Evolutionary conservation across 495 filamentous ascomycete species (phyloP).

Genomic region (Tuber borchii): DNA sequence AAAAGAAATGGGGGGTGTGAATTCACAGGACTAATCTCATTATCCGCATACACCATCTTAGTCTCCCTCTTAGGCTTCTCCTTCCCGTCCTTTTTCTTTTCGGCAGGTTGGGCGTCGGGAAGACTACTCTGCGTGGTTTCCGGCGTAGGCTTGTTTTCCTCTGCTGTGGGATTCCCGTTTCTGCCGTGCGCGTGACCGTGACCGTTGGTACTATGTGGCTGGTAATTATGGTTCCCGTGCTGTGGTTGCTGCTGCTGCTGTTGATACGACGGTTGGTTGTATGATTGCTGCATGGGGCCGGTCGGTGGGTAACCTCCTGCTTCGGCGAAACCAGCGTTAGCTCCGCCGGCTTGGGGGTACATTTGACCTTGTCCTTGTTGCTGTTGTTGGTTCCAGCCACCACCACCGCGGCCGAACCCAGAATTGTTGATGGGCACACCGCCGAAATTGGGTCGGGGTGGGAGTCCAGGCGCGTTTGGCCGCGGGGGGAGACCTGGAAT

Average conservation of each 20-base stretch:
- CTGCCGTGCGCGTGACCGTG: background rate
- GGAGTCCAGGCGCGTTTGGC: constrained; percentile 40
- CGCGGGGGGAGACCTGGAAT: constrained; percentile 39
- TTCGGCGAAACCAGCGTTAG: constrained; percentile 17
- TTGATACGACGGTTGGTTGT: constrained; percentile 22
- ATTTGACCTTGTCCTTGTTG: constrained; percentile 16
- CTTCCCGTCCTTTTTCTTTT: constrained; percentile 31
- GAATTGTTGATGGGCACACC: constrained; percentile 19
- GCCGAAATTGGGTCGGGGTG: constrained; percentile 37
- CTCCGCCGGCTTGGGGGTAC: background rate
- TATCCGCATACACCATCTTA: constrained; percentile 39
- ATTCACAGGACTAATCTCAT: constrained; percentile 41
- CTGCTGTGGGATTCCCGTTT: background rate
- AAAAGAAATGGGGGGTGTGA: background rate
- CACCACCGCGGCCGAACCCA: constrained; percentile 33
- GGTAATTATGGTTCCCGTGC: constrained; percentile 14
- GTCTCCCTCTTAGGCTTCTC: constrained; percentile 38
- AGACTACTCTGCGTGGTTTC: background rate
- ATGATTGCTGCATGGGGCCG: constrained; percentile 25
- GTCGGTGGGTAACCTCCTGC: constrained; percentile 23
- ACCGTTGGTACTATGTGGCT: background rate
- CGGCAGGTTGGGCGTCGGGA: constrained; percentile 8
- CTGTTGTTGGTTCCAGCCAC: constrained; percentile 33
- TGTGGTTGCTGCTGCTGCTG: constrained; percentile 24
- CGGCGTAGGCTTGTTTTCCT: background rate